Base-by-base conservation (phyloP, 441 rosid genomes). In the Melastoma candidum region DNA sequence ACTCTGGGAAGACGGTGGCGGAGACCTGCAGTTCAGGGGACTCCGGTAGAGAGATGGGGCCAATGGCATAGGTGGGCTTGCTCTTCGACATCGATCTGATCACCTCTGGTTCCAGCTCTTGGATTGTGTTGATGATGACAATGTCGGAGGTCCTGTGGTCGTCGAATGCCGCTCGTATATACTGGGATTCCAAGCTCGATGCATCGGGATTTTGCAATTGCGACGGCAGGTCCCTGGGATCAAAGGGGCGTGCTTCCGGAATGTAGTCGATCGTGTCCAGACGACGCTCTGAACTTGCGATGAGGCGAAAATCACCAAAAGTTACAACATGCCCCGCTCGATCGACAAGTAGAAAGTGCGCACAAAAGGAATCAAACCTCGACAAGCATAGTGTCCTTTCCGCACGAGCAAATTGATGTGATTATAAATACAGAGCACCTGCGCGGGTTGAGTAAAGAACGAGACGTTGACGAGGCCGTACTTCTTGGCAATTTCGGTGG, bases 391-490 rank as follows among this genome's bases (percentile, higher is more conserved):
- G 64, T 82, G 89, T 14, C 87, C 89, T 65, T 76, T 72, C 3
- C 17, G 52, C 36, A 72, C 64, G 22, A 82, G 84, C n/a, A 80
- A 76, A 67, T 85, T 78, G 77, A 73, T 50, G 67, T 82, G 94
- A 50, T 82, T 74, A 56, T 80, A 85, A 1, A 80, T 74, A 12
- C 74, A 63, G 8, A 82, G 68, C 24, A 80, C 87, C 52, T 78
- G 53, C 65, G 87, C 89, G 46, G 87, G 80, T 64, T 85, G 83
- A 1, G 87, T 82, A 89, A 89, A 82, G 60, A 76, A 80, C 10
- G 87, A 80, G 17, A 85, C 67, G 61, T 72, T 69, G 52, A 82
- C 73, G 57, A 82, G 78, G 11, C 77, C 69, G 14, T 68, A 73
- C 69, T 82, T 85, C 39, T 48, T 69, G 0, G 89, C 81, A 10